Evolutionary conservation across 1,284 basidiomycete genomes (phyloP).

Genomic region (Ganoderma leucocontextum): DNA sequence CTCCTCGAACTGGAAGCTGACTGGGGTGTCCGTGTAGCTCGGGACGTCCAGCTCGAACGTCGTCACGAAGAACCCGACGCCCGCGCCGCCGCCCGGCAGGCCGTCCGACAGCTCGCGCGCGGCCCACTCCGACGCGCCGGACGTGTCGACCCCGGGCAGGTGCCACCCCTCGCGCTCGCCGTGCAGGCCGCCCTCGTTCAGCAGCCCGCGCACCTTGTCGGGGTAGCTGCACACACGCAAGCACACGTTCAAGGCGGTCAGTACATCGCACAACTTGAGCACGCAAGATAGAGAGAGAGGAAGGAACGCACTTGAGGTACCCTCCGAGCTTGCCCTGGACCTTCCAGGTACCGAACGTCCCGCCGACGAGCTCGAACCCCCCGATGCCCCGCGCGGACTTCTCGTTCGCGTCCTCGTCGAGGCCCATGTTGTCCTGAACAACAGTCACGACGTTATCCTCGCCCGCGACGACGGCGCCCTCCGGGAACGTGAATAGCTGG

Average conservation of each 20-base stretch:
- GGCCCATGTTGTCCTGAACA: conserved; percentile 84
- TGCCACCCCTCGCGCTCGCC: conserved; percentile 86
- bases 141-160: conserved; percentile 75
- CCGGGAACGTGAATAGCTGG: conserved; percentile 69
- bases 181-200: conserved; percentile 84
- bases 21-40: conserved; percentile 62
- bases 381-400: conserved; percentile 82
- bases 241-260: neutral
- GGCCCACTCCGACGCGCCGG: conserved; percentile 60
- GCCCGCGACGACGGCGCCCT: conserved; percentile 54
- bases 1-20: conserved; percentile 69
- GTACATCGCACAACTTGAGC: too few relatives aligned
- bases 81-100: conserved; percentile 62
- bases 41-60: conserved; percentile 71
- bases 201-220: conserved; percentile 72
- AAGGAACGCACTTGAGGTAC: conserved; percentile 62
- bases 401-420: conserved; percentile 59
- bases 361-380: conserved; percentile 70
- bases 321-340: conserved; percentile 86
- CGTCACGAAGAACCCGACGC: conserved; percentile 83
- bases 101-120: conserved; percentile 61
- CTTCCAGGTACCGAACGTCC: conserved; percentile 66
- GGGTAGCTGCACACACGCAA: conserved; percentile 65
- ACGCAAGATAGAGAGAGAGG: too few relatives aligned
- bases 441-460: conserved; percentile 80